Evolutionary conservation across 371 early-diverging fungal genomes (phyloP), one percentile per base, ranked within the genome.

Genomic region (Choanephora cucurbitarum): DNA sequence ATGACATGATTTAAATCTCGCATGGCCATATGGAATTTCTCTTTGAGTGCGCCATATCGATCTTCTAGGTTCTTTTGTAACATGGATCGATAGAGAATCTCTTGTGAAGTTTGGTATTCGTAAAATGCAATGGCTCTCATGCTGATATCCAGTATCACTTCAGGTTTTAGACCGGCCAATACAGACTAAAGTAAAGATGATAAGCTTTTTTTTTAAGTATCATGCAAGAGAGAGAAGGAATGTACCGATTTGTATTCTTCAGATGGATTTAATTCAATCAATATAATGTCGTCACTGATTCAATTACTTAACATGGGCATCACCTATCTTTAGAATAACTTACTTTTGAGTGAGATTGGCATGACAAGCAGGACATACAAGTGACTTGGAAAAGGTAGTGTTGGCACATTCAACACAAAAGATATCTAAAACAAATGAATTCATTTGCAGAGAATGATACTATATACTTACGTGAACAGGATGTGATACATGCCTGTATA

Each of bases 291-390:
- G 31, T 89, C 87, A 34, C 87, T 90, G n/a, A n/a, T n/a, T n/a
- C n/a, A n/a, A n/a, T n/a, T n/a, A n/a, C n/a, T n/a, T n/a, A n/a
- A n/a, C n/a, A n/a, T n/a, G n/a, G n/a, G 57, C 41, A 10, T 45
- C 41, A 51, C 41, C 51, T 28, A 43, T 34, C 31, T 40, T 22
- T 22, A 46, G 11, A 13, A 3, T 40, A 13, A 19, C 66, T 60
- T 75, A 87, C 91, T 69, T 73, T 50, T 81, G 72, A 0, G 82
- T 70, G 17, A 93, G 56, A 11, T 65, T 68, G 8, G 88, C 82
- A 39, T 85, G 80, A 61, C 93, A 93, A 0, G 91, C 91, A 5
- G 92, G 93, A 56, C 93, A 93, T 11, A 82, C 70, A 19, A 87
- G 60, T 13, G 84, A 80, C 23, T 72, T 62, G 7, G 69, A 60